Evolutionary conservation across 371 early-diverging fungal species (phyloP).

Genomic region (Coemansia sp.): DNA sequence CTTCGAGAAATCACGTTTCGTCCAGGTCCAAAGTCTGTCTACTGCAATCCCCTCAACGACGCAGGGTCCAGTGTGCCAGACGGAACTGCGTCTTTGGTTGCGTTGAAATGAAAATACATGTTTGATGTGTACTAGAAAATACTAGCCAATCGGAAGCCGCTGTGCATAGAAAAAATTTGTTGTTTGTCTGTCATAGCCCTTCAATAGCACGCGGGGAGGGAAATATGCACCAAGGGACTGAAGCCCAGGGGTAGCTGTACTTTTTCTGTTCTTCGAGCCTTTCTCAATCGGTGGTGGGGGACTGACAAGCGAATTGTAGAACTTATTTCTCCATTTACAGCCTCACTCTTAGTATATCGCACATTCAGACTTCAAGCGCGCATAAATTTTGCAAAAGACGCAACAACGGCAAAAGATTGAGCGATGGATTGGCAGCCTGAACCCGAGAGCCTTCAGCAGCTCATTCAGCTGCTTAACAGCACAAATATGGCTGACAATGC

Average conservation of each 20-base stretch:
- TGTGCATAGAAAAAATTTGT: conserved; percentile 3
- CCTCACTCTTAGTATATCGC: not conserved
- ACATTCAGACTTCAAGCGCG: not conserved
- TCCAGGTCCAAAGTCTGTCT: conserved; percentile 37
- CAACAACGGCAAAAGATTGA: not conserved
- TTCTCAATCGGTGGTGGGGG: not conserved
- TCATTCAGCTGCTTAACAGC: conserved; percentile 63
- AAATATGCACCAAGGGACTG: not conserved
- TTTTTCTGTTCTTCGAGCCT: not conserved
- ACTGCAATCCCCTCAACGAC: conserved; percentile 42
- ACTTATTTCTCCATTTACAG: not conserved
- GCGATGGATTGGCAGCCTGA: conserved; percentile 63
- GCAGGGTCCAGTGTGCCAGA: conserved; percentile 19
- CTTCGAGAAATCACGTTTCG: conserved; percentile 10
- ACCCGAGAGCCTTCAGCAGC: conserved; percentile 61
- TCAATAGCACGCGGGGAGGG: not conserved
- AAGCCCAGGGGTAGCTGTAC: not conserved
- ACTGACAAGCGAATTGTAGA: not conserved
- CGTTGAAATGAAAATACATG: not conserved
- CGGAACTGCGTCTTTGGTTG: conserved; percentile 21
- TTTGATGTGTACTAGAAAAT: not conserved
- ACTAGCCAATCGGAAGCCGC: not conserved
- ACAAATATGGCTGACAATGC: conserved; percentile 59
- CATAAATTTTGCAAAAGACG: not conserved
- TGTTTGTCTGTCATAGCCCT: not conserved